Base-by-base conservation (phyloP, 2,329 filamentous ascomycete species). In the Ceratocystis cubensis region DNA sequence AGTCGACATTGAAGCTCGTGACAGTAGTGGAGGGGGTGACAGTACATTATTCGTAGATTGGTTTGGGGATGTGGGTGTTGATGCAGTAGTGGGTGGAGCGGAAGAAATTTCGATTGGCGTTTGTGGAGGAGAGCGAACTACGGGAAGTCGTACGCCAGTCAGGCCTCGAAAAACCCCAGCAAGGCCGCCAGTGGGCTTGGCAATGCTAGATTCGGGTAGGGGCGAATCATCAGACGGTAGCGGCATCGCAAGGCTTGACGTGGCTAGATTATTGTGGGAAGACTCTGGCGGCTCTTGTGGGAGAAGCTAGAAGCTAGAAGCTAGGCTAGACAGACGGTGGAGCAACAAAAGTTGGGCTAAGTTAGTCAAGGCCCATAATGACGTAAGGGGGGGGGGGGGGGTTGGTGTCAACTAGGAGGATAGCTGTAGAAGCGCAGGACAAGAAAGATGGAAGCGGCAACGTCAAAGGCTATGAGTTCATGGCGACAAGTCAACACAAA, bases 91-190 rank as follows among this genome's bases (percentile, higher is more conserved):
- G 69, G 63, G 67, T 28, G 46, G 28, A 25, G 46, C 62, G 13
- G 78, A 76, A 64, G 78, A 75, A 68, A 78, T 74, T 59, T 59
- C 56, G 56, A 69, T 77, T 73, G 56, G 77, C 75, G 3, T 59
- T 59, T 59, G 28, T 59, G 78, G 76, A 62, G 78, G 77, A 25
- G 81, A 79, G 71, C 82, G 85, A 59, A 78, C 78, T 67, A 80
- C 75, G 73, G 64, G 61, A 20, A 67, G 64, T 59, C 80, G 84
- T 67, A 78, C 78, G 71, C 79, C 79, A 62, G 84, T 81, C 71
- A 87, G 76, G 70, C 81, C 84, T 71, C 84, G 85, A 73, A 87
- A 84, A 69, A 87, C 84, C 70, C 82, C 82, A 71, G 82, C 83
- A 71, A 87, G 78, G 70, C 82, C 83, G 69, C 83, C 78, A 50